Conservation (phyloP, 2,329 filamentous ascomycete genomes). For the Cordyceps tenuipes region DNA sequence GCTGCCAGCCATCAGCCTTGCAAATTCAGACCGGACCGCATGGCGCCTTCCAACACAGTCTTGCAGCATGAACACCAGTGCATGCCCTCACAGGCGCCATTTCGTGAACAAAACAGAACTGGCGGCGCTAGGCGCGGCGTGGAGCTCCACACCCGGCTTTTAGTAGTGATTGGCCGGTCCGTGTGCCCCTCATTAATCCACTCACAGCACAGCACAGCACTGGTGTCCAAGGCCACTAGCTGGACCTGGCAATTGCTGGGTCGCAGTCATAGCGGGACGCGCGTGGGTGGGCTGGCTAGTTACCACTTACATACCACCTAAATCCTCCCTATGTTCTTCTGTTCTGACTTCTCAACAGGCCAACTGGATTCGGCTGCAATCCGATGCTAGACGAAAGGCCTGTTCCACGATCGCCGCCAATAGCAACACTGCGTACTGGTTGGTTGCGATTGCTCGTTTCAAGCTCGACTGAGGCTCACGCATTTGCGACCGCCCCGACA, state of each 20-base stretch:
- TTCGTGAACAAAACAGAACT: not conserved
- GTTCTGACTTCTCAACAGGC: not conserved
- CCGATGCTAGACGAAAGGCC: not conserved
- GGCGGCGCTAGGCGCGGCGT: slow-evolving; percentile 8
- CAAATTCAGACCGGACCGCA: not conserved
- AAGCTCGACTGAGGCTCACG: not conserved
- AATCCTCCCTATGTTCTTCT: not conserved
- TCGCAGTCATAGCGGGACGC: slow-evolving; percentile 4
- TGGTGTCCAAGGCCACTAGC: not conserved
- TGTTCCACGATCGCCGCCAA: not conserved
- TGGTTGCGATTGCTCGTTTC: not conserved
- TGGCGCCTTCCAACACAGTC: not conserved
- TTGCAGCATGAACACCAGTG: not conserved
- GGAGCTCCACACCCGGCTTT: not conserved
- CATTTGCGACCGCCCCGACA: not conserved
- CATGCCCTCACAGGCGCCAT: not conserved
- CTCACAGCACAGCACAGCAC: not conserved
- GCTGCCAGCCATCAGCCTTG: not conserved
- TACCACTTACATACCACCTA: no score
- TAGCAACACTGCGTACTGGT: not conserved
- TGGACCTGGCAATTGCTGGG: not conserved
- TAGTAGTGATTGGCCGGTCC: not conserved
- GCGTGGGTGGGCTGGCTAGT: not conserved
- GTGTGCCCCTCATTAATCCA: not conserved
- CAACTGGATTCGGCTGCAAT: not conserved